Percentiles rank a stretch among this genome's conserved stretches.
phyloP scores from a whole-genome alignment of 148 eudicot genomes.

The Dysphania ambrosioides region DNA sequence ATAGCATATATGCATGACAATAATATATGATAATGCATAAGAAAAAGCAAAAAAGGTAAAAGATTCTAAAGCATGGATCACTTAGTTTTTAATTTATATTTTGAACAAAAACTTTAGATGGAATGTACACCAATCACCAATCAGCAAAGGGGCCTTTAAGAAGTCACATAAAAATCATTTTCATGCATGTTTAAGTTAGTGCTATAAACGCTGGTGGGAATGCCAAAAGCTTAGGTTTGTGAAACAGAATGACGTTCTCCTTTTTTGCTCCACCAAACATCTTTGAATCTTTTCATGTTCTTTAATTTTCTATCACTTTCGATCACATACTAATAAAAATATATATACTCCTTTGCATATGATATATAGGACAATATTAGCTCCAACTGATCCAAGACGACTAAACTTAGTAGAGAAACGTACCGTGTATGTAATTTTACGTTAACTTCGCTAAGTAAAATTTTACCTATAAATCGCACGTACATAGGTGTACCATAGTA shows the following conservation, averaged over 20 bases:
- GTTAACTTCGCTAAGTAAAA: not conserved
- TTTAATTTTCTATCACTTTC: not conserved
- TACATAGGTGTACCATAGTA: not conserved
- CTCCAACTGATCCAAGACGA: no score
- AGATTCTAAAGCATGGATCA: constrained; percentile 17
- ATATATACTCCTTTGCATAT: not conserved
- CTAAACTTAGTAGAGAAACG: no score
- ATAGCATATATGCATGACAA: not conserved
- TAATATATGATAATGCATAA: not conserved
- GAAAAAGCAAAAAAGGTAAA: constrained; percentile 6
- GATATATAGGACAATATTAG: constrained; percentile 1
- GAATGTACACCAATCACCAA: not conserved
- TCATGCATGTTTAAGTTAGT: constrained; percentile 8
- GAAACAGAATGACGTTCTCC: constrained; percentile 14
- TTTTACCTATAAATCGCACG: not conserved
- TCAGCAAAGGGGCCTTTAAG: not conserved
- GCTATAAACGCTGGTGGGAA: constrained; percentile 18
- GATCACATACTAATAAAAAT: not conserved
- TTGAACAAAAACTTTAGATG: not conserved
- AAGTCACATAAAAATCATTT: not conserved
- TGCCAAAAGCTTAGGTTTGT: constrained; percentile 6
- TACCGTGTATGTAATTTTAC: no score
- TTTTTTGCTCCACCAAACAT: constrained; percentile 10
- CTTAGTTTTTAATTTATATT: not conserved
- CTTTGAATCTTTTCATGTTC: not conserved